Evolutionary conservation across 1,139 yeast genomes (phyloP).

Genomic region (Protomyces gravidus): DNA sequence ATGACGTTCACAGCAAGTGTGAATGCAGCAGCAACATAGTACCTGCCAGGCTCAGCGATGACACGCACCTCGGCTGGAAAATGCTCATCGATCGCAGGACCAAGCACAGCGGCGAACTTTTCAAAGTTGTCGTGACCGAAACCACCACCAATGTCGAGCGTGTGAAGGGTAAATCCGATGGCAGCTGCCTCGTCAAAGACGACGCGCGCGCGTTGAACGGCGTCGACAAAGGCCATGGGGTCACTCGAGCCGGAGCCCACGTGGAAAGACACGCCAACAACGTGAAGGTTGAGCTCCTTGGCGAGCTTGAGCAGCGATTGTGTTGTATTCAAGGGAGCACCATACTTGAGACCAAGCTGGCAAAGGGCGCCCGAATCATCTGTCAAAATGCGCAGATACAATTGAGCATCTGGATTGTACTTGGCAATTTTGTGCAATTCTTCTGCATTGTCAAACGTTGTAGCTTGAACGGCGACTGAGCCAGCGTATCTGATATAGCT

Average conservation of each 20-base stretch:
- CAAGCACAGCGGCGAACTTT: constrained; percentile 58
- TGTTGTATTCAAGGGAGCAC: constrained; percentile 63
- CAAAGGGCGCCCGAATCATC: constrained; percentile 88
- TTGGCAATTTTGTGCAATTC: constrained; percentile 71
- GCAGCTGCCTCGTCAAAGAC: constrained; percentile 61
- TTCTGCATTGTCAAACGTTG: constrained; percentile 86
- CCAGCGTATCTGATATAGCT: constrained; percentile 73
- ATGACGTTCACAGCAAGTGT: constrained; percentile 80
- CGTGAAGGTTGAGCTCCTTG: constrained; percentile 54
- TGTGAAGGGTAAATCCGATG: constrained; percentile 50
- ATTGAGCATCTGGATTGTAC: constrained; percentile 62
- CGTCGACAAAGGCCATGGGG: constrained; percentile 60
- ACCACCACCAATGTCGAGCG: constrained; percentile 93
- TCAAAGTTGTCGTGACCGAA: constrained; percentile 66
- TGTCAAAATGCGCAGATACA: constrained; percentile 77
- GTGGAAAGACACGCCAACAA: constrained; percentile 89
- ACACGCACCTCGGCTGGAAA: constrained; percentile 59
- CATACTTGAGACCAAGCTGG: constrained; percentile 82
- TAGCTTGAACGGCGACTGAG: constrained; percentile 53
- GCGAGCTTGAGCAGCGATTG: constrained; percentile 59
- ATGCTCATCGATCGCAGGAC: constrained; percentile 51
- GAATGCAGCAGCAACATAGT: constrained; percentile 79
- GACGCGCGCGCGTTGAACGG: constrained; percentile 63
- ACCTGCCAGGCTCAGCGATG: constrained; percentile 94
- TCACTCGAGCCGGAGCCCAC: constrained; percentile 93